Evolutionary conservation across 352 stramenopile genomes (phyloP).

Genomic region (Thraustochytrium striatum): DNA sequence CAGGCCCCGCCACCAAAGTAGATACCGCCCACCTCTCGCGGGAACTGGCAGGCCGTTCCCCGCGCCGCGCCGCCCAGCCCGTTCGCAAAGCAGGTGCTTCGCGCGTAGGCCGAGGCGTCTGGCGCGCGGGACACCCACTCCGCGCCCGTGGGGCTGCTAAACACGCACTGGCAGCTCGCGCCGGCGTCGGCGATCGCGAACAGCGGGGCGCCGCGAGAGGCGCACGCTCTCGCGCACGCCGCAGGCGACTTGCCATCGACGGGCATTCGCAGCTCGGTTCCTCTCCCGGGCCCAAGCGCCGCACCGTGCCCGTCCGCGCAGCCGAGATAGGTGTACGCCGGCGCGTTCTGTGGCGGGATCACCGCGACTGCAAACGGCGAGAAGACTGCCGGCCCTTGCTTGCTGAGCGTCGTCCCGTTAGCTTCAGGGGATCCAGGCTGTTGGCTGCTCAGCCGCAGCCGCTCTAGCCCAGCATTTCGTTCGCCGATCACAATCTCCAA

Average conservation of each 20-base stretch:
- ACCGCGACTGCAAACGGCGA: not conserved
- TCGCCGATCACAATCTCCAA: not conserved
- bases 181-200: not conserved
- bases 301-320: not conserved
- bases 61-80: not conserved
- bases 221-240: slow-evolving; percentile 10
- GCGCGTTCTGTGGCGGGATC: not conserved
- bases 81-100: not conserved
- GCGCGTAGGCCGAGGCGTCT: not conserved
- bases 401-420: not conserved
- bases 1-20: not conserved
- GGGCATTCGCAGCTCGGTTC: not conserved
- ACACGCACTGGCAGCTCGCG: slow-evolving; percentile 20
- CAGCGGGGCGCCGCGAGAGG: not conserved
- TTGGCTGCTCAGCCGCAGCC: not conserved
- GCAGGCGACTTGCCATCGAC: not conserved
- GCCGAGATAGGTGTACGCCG: not conserved
- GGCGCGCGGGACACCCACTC: not conserved
- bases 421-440: not conserved
- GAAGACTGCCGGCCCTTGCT: not conserved
- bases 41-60: not conserved
- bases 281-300: not conserved
- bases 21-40: not conserved
- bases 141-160: not conserved
- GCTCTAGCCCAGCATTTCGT: not conserved